Conservation (phyloP, 2,329 filamentous ascomycete species). For the Ambrosiella xylebori region DNA sequence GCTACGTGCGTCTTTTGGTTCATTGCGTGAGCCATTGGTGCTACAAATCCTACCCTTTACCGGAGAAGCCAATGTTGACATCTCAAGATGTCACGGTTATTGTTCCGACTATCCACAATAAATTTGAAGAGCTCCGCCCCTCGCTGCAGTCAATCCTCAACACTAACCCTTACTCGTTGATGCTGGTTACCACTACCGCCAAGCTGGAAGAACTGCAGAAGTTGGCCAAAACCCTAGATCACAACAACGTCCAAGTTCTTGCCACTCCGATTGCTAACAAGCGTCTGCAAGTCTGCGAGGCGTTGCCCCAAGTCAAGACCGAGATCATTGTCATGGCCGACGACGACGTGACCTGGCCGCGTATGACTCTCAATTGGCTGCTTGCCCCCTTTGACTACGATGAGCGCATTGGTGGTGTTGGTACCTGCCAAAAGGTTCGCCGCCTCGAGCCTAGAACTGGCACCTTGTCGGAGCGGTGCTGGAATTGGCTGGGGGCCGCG, state of each 20-base stretch:
- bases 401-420: constrained; percentile 66
- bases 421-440: constrained; percentile 74
- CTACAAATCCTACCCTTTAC: constrained; percentile 71
- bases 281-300: constrained; percentile 80
- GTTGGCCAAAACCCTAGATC: constrained; percentile 39
- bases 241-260: constrained; percentile 53
- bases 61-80: constrained; percentile 62
- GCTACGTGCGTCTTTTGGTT: constrained; percentile 70
- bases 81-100: constrained; percentile 82
- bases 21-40: constrained; percentile 74
- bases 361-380: constrained; percentile 75
- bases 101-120: constrained; percentile 79
- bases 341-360: constrained; percentile 87
- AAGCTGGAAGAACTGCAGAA: constrained; percentile 52
- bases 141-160: constrained; percentile 64
- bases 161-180: constrained; percentile 52
- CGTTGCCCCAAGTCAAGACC: constrained; percentile 70
- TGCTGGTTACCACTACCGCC: constrained; percentile 73
- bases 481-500: constrained; percentile 78
- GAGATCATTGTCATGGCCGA: constrained; percentile 83
- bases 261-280: constrained; percentile 82
- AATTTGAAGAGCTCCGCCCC: constrained; percentile 64
- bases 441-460: constrained; percentile 42
- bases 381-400: constrained; percentile 75
- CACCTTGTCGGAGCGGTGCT: constrained; percentile 41